Conservation (phyloP, 2,329 filamentous ascomycete genomes). For the Aciculosporium take region DNA sequence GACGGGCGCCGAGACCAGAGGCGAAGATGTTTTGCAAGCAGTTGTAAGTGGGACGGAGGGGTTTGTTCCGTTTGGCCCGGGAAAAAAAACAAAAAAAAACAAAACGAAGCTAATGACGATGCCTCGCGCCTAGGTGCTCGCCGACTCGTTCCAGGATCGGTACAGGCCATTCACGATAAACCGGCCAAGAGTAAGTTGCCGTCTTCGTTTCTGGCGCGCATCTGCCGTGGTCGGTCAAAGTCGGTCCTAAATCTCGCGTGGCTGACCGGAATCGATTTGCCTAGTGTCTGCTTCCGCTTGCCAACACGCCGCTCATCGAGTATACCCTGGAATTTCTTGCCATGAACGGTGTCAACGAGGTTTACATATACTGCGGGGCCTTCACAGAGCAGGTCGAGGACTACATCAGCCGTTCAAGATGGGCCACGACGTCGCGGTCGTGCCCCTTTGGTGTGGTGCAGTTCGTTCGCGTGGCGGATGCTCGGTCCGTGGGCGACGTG, state of each 20-base stretch:
- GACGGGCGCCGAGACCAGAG: constrained; percentile 36
- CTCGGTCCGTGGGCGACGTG: constrained; percentile 80
- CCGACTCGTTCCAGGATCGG: constrained; percentile 86
- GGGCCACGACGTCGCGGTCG: constrained; percentile 43
- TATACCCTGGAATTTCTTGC: constrained; percentile 95
- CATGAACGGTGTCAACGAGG: constrained; percentile 86
- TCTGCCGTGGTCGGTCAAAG: too few relatives aligned
- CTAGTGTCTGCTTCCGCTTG: constrained; percentile 82
- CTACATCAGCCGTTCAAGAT: constrained; percentile 66
- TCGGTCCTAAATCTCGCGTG: not conserved
- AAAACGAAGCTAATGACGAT: constrained; percentile 9
- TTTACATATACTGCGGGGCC: constrained; percentile 81
- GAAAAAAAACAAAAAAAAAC: not conserved
- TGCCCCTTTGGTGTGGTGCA: constrained; percentile 65
- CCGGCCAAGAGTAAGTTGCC: constrained; percentile 55
- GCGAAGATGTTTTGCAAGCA: constrained; percentile 44
- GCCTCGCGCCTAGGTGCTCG: constrained; percentile 49
- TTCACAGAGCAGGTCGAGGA: constrained; percentile 77
- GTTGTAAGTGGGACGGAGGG: constrained; percentile 30
- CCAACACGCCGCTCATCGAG: constrained; percentile 89
- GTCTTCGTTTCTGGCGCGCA: too few relatives aligned
- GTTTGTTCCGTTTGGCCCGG: not conserved
- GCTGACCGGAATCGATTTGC: not conserved
- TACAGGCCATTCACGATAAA: constrained; percentile 84
- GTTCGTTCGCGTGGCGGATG: constrained; percentile 71